Evolutionary conservation across 306 rosid genomes (phyloP), one percentile per base, ranked within the genome.

Genomic region (Prosopis cineraria): DNA sequence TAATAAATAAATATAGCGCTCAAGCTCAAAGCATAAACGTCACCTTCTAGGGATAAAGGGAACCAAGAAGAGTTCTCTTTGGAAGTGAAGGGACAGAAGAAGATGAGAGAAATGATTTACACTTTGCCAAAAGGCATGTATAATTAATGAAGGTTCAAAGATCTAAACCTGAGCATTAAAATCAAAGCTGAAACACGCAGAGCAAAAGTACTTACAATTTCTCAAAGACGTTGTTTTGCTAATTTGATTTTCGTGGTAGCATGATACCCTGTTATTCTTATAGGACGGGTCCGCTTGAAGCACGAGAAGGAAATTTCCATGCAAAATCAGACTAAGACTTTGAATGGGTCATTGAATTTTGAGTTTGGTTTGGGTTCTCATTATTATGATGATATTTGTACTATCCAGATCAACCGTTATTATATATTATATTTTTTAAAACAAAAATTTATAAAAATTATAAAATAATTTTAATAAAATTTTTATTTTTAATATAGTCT

Each of bases 131-230:
- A 64, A 81, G 74, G 58, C 24, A 37, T 29, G 73, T n/a, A n/a
- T n/a, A 75, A 8, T 52, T n/a, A n/a, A n/a, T n/a, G 6, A 6
- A 86, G 9, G 56, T 34, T 40, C 50, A 20, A 7, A 65, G 78
- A 69, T 81, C 82, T 75, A 13, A 75, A 25, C 36, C 76, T 59
- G 41, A 75, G 85, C 85, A 86, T 83, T 8, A 53, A 37, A 72
- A 53, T 10, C n/a, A n/a, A n/a, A n/a, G n/a, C n/a, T n/a, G n/a
- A n/a, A n/a, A n/a, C n/a, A n/a, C n/a, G n/a, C n/a, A n/a, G n/a
- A n/a, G n/a, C n/a, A n/a, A n/a, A n/a, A n/a, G n/a, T n/a, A n/a
- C n/a, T n/a, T n/a, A n/a, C 25, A 39, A 73, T 68, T 5, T 22
- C 11, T 5, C n/a, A n/a, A n/a, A n/a, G 36, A 43, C 36, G 22